phyloP scores from a whole-genome alignment of 305 asterid species.

The Plantago coronopus region DNA sequence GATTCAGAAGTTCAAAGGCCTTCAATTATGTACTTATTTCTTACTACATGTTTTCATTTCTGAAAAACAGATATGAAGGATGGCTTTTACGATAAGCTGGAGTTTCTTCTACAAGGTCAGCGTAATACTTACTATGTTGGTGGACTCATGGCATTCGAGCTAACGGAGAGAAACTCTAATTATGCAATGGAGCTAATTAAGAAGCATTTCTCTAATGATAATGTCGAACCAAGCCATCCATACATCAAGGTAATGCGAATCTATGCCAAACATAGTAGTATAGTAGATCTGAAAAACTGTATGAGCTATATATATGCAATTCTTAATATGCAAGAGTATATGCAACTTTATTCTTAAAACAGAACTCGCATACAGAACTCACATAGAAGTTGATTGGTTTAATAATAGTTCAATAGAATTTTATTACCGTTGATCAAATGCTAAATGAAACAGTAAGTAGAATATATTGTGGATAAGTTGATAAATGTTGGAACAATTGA shows the following conservation, averaged over 20 bases:
- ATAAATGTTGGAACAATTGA: no score
- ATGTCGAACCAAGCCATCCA: slow-evolving; percentile 47
- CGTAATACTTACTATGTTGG: slow-evolving; percentile 63
- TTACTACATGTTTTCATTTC: not conserved
- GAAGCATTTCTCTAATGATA: slow-evolving; percentile 54
- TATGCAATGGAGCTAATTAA: slow-evolving; percentile 51
- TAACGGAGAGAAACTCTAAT: slow-evolving; percentile 75
- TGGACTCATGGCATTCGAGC: slow-evolving; percentile 83
- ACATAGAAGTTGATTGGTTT: not conserved
- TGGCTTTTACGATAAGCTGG: slow-evolving; percentile 62
- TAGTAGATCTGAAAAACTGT: not conserved
- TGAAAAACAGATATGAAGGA: slow-evolving; percentile 65
- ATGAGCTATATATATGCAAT: not conserved
- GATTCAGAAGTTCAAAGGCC: slow-evolving; percentile 10
- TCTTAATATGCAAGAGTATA: not conserved
- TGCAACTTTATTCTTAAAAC: not conserved
- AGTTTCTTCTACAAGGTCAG: slow-evolving; percentile 67
- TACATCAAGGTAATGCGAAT: slow-evolving; percentile 53
- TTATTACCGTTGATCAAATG: no score
- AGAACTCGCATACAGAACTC: not conserved
- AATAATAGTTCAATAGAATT: no score
- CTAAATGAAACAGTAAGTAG: not conserved
- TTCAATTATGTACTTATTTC: not conserved
- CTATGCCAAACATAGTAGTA: not conserved
- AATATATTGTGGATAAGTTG: not conserved